Evolutionary conservation across 371 early-diverging fungal species (phyloP), one percentile per base, ranked within the genome.

Genomic region (Fennellomyces sp.): DNA sequence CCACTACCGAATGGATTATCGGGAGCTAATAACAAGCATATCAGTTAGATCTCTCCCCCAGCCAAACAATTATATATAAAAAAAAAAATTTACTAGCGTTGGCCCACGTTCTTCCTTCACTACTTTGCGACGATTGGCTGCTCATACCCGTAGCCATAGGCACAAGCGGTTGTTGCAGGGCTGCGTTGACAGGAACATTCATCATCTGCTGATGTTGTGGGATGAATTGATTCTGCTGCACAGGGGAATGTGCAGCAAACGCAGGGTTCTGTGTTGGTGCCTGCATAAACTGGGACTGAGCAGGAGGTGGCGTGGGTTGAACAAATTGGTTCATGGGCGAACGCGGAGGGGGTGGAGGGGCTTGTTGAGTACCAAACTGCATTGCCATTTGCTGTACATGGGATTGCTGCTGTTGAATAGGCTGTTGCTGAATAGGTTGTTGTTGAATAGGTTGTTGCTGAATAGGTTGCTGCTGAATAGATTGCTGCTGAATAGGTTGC

Each of bases 1-100:
- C 31, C 53, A 25, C 60, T 55, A 17, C 78, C 78, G 56, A 78
- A 78, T 41, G 78, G 78, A 58, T 78, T 78, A 61, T 75, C 75
- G 17, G 80, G 80, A 30, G 80, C 67, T 70, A 60, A n/a, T 7
- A 61, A 52, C 12, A n/a, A n/a, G n/a, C 11, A 56, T 19, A 41
- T 35, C 13, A 30, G 45, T 45, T 41, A 31, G 19, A 42, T 28
- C 5, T 28, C 21, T 19, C 21, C 28, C 30, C 23, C 2, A 33
- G 21, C 10, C 8, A 41, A 19, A n/a, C n/a, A n/a, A n/a, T n/a
- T n/a, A n/a, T n/a, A n/a, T n/a, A n/a, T n/a, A n/a, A n/a, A n/a
- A n/a, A 50, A 5, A 27, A 11, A 13, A n/a, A 39, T 33, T 70
- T 67, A 70, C 71, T 79, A 26, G 80, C 70, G 52, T 60, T 63